Percentiles rank a stretch among this genome's conserved stretches.
Conservation (phyloP, 768 basidiomycete genomes). For the Phylloporus arenicola region DNA sequence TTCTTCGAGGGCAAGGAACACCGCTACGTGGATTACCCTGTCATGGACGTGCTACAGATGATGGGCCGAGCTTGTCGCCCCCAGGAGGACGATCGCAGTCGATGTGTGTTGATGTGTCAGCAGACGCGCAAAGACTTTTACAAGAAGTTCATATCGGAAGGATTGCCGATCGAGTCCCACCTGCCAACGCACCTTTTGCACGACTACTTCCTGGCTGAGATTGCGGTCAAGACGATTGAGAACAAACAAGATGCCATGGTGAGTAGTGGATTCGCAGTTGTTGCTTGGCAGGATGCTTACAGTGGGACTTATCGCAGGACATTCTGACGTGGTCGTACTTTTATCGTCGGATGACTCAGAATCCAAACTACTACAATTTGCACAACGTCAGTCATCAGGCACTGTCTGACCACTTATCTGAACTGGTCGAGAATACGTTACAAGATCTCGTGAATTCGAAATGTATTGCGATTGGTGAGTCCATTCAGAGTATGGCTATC, state of each 20-base stretch:
- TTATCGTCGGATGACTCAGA: constrained; percentile 96
- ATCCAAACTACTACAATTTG: constrained; percentile 91
- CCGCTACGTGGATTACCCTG: constrained; percentile 95
- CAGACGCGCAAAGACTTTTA: constrained; percentile 98
- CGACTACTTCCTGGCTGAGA: constrained; percentile 97
- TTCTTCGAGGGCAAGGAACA: constrained; percentile 96
- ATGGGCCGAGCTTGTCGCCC: constrained; percentile 98
- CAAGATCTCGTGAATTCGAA: constrained; percentile 91
- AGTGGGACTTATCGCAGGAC: constrained; percentile 45
- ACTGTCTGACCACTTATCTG: constrained; percentile 91
- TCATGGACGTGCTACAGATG: constrained; percentile 99
- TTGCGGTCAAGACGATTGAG: constrained; percentile 97
- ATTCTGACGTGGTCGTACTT: constrained; percentile 99
- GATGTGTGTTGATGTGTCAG: constrained; percentile 96
- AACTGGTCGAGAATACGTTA: constrained; percentile 90
- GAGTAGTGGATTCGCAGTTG: background rate
- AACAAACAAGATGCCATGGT: constrained; percentile 98
- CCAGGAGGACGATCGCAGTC: constrained; percentile 77
- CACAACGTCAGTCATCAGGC: constrained; percentile 96
- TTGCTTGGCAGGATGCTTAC: background rate
- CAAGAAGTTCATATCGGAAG: constrained; percentile 96
- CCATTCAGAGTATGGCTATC: constrained; percentile 12
- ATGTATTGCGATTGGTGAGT: constrained; percentile 80
- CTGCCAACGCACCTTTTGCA: constrained; percentile 85
- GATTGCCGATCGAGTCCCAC: constrained; percentile 96